Conservation (phyloP, 164 flowering plant species). For the Piper longum region DNA sequence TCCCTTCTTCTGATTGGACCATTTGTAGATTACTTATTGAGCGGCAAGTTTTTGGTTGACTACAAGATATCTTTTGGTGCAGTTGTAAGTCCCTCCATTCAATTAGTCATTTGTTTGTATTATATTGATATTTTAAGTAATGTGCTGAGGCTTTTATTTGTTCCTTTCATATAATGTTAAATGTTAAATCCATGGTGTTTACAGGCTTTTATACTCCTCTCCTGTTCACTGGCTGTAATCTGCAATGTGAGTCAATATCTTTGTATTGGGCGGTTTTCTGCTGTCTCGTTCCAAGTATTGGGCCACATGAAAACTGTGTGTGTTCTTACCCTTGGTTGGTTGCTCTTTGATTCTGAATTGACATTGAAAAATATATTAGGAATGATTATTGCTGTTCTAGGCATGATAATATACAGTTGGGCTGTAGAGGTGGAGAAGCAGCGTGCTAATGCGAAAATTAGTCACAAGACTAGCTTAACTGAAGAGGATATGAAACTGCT, state of each 20-base stretch:
- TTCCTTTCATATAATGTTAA: slow-evolving; percentile 1
- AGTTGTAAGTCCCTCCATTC: slow-evolving; percentile 31
- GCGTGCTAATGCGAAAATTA: slow-evolving; percentile 21
- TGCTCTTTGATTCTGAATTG: slow-evolving; percentile 31
- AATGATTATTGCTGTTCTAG: slow-evolving; percentile 34
- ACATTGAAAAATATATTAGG: slow-evolving; percentile 39
- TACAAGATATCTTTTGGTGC: slow-evolving; percentile 57
- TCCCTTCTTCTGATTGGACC: slow-evolving; percentile 82
- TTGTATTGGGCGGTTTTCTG: slow-evolving; percentile 47
- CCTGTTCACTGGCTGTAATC: slow-evolving; percentile 40
- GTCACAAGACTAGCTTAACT: slow-evolving; percentile 15
- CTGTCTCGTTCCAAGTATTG: slow-evolving; percentile 43
- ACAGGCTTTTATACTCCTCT: slow-evolving; percentile 38
- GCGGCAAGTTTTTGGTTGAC: slow-evolving; percentile 35
- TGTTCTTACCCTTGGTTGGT: slow-evolving; percentile 36
- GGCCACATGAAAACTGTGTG: slow-evolving; percentile 51
- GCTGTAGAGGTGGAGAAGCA: slow-evolving; percentile 31
- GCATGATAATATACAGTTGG: slow-evolving; percentile 46
- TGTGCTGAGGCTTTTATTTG: background rate
- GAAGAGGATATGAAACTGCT: slow-evolving; percentile 22
- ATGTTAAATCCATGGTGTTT: background rate
- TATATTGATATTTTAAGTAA: background rate
- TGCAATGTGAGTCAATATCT: slow-evolving; percentile 45
- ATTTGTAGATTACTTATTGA: slow-evolving; percentile 58
- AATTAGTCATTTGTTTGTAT: background rate